Conservation (phyloP, 202 grass and related monocot genomes). For the Sporobolus alterniflorus region DNA sequence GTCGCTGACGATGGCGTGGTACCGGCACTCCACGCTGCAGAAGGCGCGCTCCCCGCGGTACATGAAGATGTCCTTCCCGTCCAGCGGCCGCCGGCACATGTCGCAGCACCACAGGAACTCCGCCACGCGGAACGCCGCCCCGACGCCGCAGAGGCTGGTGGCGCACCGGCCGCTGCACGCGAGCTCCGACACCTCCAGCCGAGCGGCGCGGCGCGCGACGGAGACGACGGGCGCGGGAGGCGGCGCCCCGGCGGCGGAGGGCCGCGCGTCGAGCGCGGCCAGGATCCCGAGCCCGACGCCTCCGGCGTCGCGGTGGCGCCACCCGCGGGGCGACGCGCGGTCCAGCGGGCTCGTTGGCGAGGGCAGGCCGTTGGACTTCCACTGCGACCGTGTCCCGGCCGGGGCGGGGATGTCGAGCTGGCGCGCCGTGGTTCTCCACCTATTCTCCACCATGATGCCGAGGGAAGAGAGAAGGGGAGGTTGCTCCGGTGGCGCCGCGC, state of each 20-base stretch:
- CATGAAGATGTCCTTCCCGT: constrained; percentile 93
- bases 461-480: background rate
- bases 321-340: constrained; percentile 45
- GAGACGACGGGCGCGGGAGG: constrained; percentile 43
- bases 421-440: constrained; percentile 31
- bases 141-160: constrained; percentile 44
- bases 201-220: constrained; percentile 36
- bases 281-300: constrained; percentile 89
- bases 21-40: constrained; percentile 92
- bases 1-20: constrained; percentile 72
- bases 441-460: constrained; percentile 55
- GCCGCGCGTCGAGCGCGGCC: constrained; percentile 58
- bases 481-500: constrained; percentile 20
- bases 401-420: constrained; percentile 25
- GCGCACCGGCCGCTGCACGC: constrained; percentile 61
- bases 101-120: constrained; percentile 75
- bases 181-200: constrained; percentile 69
- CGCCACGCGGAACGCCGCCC: constrained; percentile 41
- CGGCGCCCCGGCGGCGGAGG: background rate
- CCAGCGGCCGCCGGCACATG: constrained; percentile 69
- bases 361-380: constrained; percentile 35
- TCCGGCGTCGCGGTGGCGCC: constrained; percentile 66
- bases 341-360: constrained; percentile 69
- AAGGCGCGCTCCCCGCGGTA: constrained; percentile 94
- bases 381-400: background rate